A percentile compares a stretch with the other conserved stretches of the same genome.
Conservation (phyloP, 2,329 filamentous ascomycete genomes). For the Waltergamsia citrina region DNA sequence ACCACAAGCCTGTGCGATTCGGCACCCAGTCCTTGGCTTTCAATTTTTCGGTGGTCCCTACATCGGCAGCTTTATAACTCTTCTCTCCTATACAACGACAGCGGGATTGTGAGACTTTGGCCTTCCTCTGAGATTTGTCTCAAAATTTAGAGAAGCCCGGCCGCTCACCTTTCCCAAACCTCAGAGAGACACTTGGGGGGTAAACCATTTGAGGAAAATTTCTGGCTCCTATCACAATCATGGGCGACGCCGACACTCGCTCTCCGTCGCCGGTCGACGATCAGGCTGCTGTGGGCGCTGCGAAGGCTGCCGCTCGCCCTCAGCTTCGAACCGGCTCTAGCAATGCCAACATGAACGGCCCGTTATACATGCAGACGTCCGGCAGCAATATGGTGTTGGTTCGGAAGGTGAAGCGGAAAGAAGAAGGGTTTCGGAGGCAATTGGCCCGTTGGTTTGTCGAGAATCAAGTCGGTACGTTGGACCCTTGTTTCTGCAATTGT, state of each 20-base stretch:
- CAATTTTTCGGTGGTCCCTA: too few relatives aligned
- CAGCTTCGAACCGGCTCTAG: constrained; percentile 20
- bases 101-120: too few relatives aligned
- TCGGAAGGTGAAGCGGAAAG: constrained; percentile 50
- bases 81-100: too few relatives aligned
- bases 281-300: constrained; percentile 9
- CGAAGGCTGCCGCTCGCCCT: constrained; percentile 13
- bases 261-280: constrained; percentile 17
- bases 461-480: constrained; percentile 66
- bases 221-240: too few relatives aligned
- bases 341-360: constrained; percentile 39
- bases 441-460: constrained; percentile 62
- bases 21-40: too few relatives aligned
- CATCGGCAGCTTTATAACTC: too few relatives aligned
- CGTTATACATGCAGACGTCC: constrained; percentile 47
- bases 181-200: too few relatives aligned
- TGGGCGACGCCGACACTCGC: constrained; percentile 11
- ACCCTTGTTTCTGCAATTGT: not conserved
- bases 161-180: too few relatives aligned
- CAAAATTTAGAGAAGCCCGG: too few relatives aligned
- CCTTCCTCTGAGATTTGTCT: too few relatives aligned
- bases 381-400: constrained; percentile 42
- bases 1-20: too few relatives aligned
- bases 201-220: too few relatives aligned
- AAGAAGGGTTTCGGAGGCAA: constrained; percentile 50